Conservation (phyloP, 805 yeast species). For the Ogataea chonburiensis region DNA sequence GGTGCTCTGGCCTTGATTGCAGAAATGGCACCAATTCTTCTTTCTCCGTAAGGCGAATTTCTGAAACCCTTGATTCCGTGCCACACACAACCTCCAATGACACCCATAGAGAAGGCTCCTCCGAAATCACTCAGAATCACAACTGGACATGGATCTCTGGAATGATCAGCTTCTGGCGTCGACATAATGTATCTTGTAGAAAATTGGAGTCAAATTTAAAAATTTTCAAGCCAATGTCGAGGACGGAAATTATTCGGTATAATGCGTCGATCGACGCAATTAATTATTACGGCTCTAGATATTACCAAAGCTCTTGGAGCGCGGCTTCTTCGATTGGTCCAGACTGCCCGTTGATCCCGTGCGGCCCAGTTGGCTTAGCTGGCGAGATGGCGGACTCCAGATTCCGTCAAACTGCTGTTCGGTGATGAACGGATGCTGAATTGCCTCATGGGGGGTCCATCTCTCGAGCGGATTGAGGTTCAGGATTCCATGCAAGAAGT, state of each 20-base stretch:
- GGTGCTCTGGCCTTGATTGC: conserved; percentile 98
- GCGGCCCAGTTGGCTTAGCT: conserved; percentile 5
- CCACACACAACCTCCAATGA: conserved; percentile 97
- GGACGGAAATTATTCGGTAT: conserved; percentile 4
- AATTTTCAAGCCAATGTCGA: conserved; percentile 10
- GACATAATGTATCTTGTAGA: conserved; percentile 48
- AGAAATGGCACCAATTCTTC: conserved; percentile 82
- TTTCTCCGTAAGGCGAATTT: conserved; percentile 95
- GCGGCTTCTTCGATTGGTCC: conserved; percentile 17
- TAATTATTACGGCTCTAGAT: conserved; percentile 1
- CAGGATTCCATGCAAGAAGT: conserved; percentile 74
- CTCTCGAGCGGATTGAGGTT: conserved; percentile 90
- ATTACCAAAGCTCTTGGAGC: conserved; percentile 25
- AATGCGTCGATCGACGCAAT: conserved; percentile 13
- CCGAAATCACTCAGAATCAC: conserved; percentile 97
- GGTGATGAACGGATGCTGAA: conserved; percentile 85
- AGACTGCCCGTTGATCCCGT: conserved; percentile 9
- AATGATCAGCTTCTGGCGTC: conserved; percentile 73
- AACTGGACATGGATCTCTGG: conserved; percentile 98
- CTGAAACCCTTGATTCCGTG: conserved; percentile 98
- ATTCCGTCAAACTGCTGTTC: conserved; percentile 51
- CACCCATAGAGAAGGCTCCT: conserved; percentile 99
- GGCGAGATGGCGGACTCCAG: conserved; percentile 48
- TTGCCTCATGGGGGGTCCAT: conserved; percentile 96
- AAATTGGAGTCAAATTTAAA: conserved; percentile 4